Evolutionary conservation across 2,329 filamentous ascomycete species (phyloP), one percentile per base, ranked within the genome.

Genomic region (Cladobotryum mycophilum): DNA sequence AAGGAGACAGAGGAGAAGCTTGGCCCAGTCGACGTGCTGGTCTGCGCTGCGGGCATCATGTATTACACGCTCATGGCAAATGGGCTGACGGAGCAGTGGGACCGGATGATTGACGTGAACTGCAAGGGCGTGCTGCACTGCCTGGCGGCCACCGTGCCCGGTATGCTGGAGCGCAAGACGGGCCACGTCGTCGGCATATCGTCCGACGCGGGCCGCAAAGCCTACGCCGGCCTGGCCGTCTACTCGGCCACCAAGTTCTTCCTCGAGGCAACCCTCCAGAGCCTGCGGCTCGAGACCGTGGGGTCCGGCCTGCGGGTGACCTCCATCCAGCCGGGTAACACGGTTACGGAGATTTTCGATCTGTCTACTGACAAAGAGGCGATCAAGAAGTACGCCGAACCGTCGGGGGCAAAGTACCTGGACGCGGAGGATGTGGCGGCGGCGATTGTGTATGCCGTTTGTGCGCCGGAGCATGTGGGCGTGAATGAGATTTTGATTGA

Each of bases 51-150:
- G 0, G 88, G 88, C 35, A 88, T 92, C 63, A 92, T 92, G 88
- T 92, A 92, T 71, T 92, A 84, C 69, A 91, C 88, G 49, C 84
- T 91, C 82, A 91, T 92, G 88, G 81, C 84, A 51, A 91, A 90
- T 63, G 78, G 73, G 14, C 78, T 86, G 56, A 79, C 74, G 0
- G 85, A 88, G 5, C 84, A 92, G 60, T 92, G 88, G 88, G 83
- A 90, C 56, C 84, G 80, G 52, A 91, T 87, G 0, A 86, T 92
- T 40, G 88, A 91, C 60, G 86, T 92, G 58, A 92, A 92, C 72
- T 91, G 88, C 81, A 91, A 91, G 69, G 88, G 88, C 36, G 76
- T 92, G 1, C 72, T 91, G 48, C 78, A 92, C 73, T 84, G 82
- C 57, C 75, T 92, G 3, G 79, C 85, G 0, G 77, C 84, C 1